Base-by-base conservation (phyloP, 2,329 filamentous ascomycete genomes). In the Fusarium heterosporum region DNA sequence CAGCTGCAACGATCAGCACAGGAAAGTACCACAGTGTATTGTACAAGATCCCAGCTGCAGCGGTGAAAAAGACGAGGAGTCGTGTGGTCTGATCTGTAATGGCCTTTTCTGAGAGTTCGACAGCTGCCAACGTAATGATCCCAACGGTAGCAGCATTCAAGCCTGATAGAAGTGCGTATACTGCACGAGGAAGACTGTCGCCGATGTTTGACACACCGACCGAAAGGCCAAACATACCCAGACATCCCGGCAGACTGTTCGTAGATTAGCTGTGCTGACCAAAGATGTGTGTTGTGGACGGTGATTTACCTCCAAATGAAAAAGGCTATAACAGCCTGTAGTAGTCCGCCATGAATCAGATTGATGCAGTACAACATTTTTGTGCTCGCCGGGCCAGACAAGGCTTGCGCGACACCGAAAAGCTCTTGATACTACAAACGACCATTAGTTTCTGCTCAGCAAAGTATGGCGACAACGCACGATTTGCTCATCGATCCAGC, bases 11-110 rank as follows among this genome's bases (percentile, higher is more conserved):
- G 0, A 64, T 59, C 0, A 93, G 73, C 0, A 87, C 70, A 0
- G 91, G 91, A 43, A 92, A 93, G 67, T 91, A 93, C 91, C 91
- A 93, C 0, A 93, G 77, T 0, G 89, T 86, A 48, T 88, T 92
- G 69, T 93, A 93, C 47, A 90, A 81, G 66, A 93, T 77, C 0
- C 90, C 91, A 0, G 89, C 89, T 10, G 84, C 82, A 1, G 81
- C 90, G 4, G 85, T 85, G 8, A 89, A 71, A 13, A 92, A 89
- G 1, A 93, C 87, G 3, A 93, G 68, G 0, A 89, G 78, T 2
- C 90, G 79, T 0, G 90, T 89, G 4, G 90, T 46, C 19, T 80
- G 80, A 71, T 93, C 90, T 0, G 84, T 88, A 54, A 93, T 89
- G 0, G 90, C 85, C 66, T 91, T 92, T 14, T 88, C 80, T 0